phyloP scores from a whole-genome alignment of 305 asterid genomes.

The Withania somnifera region DNA sequence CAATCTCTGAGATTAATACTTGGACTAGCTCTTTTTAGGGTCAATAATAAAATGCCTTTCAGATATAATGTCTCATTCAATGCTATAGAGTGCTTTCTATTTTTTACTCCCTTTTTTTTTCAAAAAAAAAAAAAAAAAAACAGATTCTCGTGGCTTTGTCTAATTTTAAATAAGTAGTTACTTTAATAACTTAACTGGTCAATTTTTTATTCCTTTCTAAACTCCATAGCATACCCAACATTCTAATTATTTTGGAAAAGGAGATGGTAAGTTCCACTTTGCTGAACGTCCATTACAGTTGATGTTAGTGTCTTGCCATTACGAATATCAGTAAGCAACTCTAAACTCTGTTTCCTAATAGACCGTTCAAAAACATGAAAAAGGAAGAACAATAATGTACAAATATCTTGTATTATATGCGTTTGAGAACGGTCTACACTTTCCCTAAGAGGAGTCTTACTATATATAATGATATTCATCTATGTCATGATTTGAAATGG shows the following conservation, averaged over 20 bases:
- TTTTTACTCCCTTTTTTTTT: no score
- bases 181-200: not conserved
- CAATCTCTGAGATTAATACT: not conserved
- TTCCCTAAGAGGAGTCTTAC: not conserved
- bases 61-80: not conserved
- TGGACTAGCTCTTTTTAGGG: not conserved
- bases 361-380: not conserved
- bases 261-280: no score
- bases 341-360: not conserved
- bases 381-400: not conserved
- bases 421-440: not conserved
- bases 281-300: not conserved
- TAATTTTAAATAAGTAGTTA: not conserved
- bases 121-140: no score
- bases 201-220: not conserved
- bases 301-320: not conserved
- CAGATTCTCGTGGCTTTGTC: not conserved
- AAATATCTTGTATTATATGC: not conserved
- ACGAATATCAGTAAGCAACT: not conserved
- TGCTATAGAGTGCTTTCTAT: not conserved
- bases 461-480: not conserved
- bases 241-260: no score
- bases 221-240: not conserved
- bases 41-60: not conserved
- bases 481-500: not conserved